Base-by-base conservation (phyloP, 305 asterid genomes). In the Solanum aculeatissimum region DNA sequence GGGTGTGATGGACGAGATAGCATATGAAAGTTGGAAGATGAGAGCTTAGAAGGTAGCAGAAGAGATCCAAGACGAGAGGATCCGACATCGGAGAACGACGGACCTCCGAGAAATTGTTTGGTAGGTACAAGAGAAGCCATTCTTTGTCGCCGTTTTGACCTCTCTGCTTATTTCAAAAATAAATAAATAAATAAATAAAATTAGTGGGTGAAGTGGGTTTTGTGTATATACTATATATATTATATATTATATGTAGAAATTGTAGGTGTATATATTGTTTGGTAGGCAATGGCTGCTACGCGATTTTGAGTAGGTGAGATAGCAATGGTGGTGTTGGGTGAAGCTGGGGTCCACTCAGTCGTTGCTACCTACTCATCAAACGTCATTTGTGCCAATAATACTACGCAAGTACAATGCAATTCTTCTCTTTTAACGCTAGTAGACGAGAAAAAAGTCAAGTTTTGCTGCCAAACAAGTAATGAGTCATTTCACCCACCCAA, bases 101-200 rank as follows among this genome's bases (percentile, higher is more conserved):
- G 82, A 90, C 89, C 92, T 85, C 94, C 92, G 85, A 89, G 43
- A 83, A 93, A 91, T 85, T 86, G 92, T 72, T 91, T 92, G 89
- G 92, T 85, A 85, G 81, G 72, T 83, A 88, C 84, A 84, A 92
- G 87, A 49, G 90, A 89, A 45, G 94, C 89, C 90, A 93, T 58
- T 42, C 60, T 83, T 49, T 81, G 85, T 77, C 85, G 83, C 69
- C 84, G 83, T 45, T 81, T n/a, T 60, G 35, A 63, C 80, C 32
- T 62, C 60, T 49, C 51, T 60, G 45, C 74, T 63, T 47, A 45
- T 49, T 57, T 54, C 49, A 74, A 60, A 35, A 49, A 68, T 9
- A 45, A 10, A 45, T 35, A 35, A 35, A 32, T 32, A 32, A 32
- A 32, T 9, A 10, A 45, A 45, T 45, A 63, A 35, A 35, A 4